Conservation (phyloP, 345 rosid species). For the Conringia planisiliqua region DNA sequence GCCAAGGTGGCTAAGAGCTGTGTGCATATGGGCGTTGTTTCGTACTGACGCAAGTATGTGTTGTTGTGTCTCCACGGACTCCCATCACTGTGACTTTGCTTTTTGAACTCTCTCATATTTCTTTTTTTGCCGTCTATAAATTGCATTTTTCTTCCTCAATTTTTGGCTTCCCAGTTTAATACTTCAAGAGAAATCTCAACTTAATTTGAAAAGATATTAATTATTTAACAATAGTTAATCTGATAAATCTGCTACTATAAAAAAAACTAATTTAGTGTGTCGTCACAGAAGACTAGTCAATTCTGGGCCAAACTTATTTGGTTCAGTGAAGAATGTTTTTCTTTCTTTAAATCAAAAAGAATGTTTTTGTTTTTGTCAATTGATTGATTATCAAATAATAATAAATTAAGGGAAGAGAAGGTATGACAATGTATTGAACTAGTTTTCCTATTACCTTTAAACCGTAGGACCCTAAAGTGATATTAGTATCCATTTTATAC, state of each 20-base stretch:
- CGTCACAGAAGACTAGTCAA: background rate
- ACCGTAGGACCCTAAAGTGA: background rate
- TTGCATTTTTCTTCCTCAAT: background rate
- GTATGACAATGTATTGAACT: background rate
- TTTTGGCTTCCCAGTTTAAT: background rate
- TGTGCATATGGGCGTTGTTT: conserved; percentile 27
- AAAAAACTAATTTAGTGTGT: background rate
- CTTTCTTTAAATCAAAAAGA: background rate
- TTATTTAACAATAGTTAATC: background rate
- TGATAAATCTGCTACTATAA: background rate
- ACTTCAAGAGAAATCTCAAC: background rate
- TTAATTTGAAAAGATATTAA: background rate
- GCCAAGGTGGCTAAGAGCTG: conserved; percentile 38
- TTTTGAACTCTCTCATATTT: background rate
- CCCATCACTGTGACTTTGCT: conserved; percentile 2
- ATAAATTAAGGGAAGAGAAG: background rate
- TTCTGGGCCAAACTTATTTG: background rate
- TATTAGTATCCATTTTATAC: too few species aligned
- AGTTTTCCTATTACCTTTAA: background rate
- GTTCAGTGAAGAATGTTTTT: background rate
- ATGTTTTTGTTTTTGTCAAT: background rate
- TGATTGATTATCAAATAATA: background rate
- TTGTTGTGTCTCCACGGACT: conserved; percentile 36
- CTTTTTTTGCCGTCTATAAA: background rate
- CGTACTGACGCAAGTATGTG: conserved; percentile 33